These are phyloP conservation scores for Peronospora farinosa DNA, from an alignment of 352 stramenopile genomes.

Conservation along the genomic window DNA sequence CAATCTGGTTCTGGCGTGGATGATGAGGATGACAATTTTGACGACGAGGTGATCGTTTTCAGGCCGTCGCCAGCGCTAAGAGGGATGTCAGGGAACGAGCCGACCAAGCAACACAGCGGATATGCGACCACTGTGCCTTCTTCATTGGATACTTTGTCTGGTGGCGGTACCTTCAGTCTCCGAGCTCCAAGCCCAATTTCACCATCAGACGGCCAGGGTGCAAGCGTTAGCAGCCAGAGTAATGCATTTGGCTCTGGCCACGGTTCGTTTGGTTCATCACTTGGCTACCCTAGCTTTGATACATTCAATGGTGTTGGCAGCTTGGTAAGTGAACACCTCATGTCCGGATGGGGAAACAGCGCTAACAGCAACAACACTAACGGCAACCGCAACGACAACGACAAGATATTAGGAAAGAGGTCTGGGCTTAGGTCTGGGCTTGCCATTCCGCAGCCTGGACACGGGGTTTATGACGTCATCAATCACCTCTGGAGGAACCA, in stretches of 20 bases:
- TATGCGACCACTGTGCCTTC: constrained; percentile 10
- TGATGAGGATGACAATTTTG: constrained; percentile 69
- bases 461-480: constrained; percentile 16
- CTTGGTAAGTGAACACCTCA: constrained; percentile 36
- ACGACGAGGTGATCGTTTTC: constrained; percentile 84
- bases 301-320: constrained; percentile 46
- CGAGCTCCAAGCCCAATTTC: constrained; percentile 28
- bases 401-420: constrained; percentile 10
- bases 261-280: constrained; percentile 36
- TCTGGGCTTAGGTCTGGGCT: constrained; percentile 14
- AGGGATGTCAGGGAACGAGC: constrained; percentile 22
- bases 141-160: constrained; percentile 26
- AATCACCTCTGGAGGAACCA: constrained; percentile 3
- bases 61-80: constrained; percentile 46
- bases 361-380: constrained; percentile 10
- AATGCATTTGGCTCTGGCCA: constrained; percentile 32
- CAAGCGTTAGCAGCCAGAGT: constrained; percentile 16
- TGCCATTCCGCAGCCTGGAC: constrained; percentile 15
- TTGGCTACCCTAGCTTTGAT: constrained; percentile 60
- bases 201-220: constrained; percentile 10
- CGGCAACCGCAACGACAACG: constrained; percentile 12
- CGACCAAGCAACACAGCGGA: constrained; percentile 14
- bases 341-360: constrained; percentile 50
- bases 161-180: constrained; percentile 26
- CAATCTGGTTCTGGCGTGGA: constrained; percentile 18